These are phyloP conservation scores for Lichtheimia corymbifera DNA, from an alignment of 371 early-diverging fungal genomes.

Conservation along the genomic window DNA sequence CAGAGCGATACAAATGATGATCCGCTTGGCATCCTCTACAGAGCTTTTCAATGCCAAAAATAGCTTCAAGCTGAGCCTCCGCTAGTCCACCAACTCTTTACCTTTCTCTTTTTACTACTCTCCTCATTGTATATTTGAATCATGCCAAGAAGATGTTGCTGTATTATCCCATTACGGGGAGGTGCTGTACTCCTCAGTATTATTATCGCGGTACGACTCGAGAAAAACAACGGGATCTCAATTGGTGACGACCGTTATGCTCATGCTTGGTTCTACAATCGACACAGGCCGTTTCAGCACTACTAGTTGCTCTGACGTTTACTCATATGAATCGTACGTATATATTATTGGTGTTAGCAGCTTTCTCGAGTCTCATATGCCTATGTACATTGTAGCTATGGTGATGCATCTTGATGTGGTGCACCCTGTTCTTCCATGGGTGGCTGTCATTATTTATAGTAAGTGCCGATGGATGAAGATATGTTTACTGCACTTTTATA, in stretches of 20 bases:
- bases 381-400: constrained; percentile 26
- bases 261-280: background rate
- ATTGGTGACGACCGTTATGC: background rate
- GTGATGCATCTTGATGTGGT: constrained; percentile 39
- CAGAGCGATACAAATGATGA: too few relatives aligned
- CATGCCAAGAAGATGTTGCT: constrained; percentile 35
- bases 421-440: constrained; percentile 31
- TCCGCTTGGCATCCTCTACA: too few relatives aligned
- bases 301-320: constrained; percentile 32
- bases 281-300: constrained; percentile 32
- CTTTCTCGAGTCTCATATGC: background rate
- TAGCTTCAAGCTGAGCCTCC: too few relatives aligned
- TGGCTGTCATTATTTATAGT: constrained; percentile 35
- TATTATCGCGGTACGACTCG: constrained; percentile 27
- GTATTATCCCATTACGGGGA: constrained; percentile 46
- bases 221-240: too few relatives aligned
- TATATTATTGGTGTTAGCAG: background rate
- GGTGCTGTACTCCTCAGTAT: constrained; percentile 33
- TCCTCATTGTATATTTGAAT: too few relatives aligned
- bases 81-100: too few relatives aligned
- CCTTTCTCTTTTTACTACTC: too few relatives aligned
- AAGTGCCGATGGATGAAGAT: background rate
- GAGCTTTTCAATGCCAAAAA: too few relatives aligned
- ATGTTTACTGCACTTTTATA: background rate
- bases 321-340: constrained; percentile 43